Evolutionary conservation across 352 stramenopile genomes (phyloP).

Genomic region (Phytopythium mirpurense): DNA sequence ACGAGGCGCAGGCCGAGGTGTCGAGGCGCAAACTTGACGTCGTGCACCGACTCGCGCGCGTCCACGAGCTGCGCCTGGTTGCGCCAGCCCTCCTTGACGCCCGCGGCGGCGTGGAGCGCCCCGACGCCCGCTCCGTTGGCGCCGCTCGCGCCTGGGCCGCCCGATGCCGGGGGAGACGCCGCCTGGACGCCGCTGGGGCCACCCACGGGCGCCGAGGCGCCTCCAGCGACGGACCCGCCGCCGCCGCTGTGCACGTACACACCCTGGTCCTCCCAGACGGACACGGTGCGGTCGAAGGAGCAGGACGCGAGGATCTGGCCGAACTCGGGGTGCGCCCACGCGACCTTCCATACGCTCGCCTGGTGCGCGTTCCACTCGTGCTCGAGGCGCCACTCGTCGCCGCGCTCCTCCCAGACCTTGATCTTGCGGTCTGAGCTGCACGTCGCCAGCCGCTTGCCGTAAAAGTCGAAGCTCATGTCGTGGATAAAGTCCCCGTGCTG

Average conservation of each 20-base stretch:
- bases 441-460: slow-evolving; percentile 87
- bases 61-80: slow-evolving; percentile 90
- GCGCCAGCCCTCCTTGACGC: slow-evolving; percentile 63
- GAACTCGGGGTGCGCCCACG: slow-evolving; percentile 95
- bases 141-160: not conserved
- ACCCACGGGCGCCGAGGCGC: not conserved
- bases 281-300: slow-evolving; percentile 91
- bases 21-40: slow-evolving; percentile 93
- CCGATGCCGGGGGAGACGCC: not conserved
- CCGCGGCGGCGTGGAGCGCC: not conserved
- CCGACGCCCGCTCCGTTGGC: not conserved
- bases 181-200: not conserved
- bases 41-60: slow-evolving; percentile 90
- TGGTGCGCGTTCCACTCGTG: slow-evolving; percentile 90
- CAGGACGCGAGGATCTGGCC: slow-evolving; percentile 94
- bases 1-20: slow-evolving; percentile 91
- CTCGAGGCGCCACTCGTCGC: slow-evolving; percentile 79
- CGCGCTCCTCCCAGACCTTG: slow-evolving; percentile 87
- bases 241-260: slow-evolving; percentile 36
- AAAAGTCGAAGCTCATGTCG: slow-evolving; percentile 93
- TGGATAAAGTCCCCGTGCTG: slow-evolving; percentile 90
- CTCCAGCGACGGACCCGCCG: slow-evolving; percentile 1
- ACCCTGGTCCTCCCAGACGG: slow-evolving; percentile 93
- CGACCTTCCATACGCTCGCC: slow-evolving; percentile 91
- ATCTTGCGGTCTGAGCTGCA: slow-evolving; percentile 91